phyloP scores from a whole-genome alignment of 2,329 filamentous ascomycete species.

The Helminthosporium solani region DNA sequence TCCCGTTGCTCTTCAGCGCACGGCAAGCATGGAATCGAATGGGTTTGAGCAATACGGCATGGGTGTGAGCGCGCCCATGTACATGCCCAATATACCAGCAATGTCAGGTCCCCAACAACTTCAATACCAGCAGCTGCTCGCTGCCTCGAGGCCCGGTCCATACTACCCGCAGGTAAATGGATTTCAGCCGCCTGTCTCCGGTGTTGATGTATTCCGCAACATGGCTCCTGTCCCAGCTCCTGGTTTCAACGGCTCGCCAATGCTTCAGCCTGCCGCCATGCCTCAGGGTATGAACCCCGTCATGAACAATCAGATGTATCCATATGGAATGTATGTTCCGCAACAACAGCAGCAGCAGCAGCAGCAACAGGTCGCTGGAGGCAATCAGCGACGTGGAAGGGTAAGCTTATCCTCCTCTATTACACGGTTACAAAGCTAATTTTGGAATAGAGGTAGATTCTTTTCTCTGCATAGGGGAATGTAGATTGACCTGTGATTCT shows the following conservation, averaged over 20 bases:
- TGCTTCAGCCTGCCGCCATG: constrained; percentile 52
- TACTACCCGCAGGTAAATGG: constrained; percentile 50
- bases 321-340: constrained; percentile 55
- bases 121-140: constrained; percentile 60
- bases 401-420: constrained; percentile 43
- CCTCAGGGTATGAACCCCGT: constrained; percentile 38
- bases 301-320: constrained; percentile 45
- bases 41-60: constrained; percentile 49
- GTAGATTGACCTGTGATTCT: constrained; percentile 5
- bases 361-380: constrained; percentile 46
- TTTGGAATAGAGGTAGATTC: constrained; percentile 30
- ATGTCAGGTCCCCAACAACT: constrained; percentile 50
- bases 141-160: constrained; percentile 45
- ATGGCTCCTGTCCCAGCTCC: constrained; percentile 45
- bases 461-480: no score
- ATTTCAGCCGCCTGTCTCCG: constrained; percentile 42
- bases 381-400: constrained; percentile 55
- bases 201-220: constrained; percentile 47
- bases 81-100: constrained; percentile 43
- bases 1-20: constrained; percentile 47
- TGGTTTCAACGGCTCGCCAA: constrained; percentile 44
- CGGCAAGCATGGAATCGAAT: constrained; percentile 52
- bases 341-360: constrained; percentile 44
- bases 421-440: constrained; percentile 23
- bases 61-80: constrained; percentile 36